Conservation (phyloP, 129 eudicot species). For the Flaveria brownii region DNA sequence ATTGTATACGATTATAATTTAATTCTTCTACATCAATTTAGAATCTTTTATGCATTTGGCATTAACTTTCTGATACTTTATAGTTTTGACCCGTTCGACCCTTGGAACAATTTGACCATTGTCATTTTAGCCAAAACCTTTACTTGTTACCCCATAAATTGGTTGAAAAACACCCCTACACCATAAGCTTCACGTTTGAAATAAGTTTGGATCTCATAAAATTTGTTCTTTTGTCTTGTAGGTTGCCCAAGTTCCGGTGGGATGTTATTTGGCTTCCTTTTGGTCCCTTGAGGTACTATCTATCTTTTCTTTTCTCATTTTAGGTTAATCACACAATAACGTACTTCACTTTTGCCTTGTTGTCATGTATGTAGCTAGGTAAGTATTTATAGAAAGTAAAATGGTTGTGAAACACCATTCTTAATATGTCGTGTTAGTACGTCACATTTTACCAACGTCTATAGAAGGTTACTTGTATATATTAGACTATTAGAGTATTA, state of each 20-base stretch:
- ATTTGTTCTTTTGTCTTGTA: conserved; percentile 33
- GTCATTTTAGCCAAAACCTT: background rate
- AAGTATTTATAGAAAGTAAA: too few species aligned
- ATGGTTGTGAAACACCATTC: too few species aligned
- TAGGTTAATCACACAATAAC: background rate
- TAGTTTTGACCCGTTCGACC: background rate
- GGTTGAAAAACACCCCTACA: background rate
- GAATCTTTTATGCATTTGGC: background rate
- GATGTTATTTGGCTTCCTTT: conserved; percentile 88
- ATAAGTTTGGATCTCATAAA: background rate
- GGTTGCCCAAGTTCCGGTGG: conserved; percentile 87
- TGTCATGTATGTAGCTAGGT: background rate
- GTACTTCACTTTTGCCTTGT: background rate
- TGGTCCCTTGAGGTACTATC: conserved; percentile 66
- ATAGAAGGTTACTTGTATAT: too few species aligned
- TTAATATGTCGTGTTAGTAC: too few species aligned
- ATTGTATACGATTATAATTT: background rate
- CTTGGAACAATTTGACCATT: background rate
- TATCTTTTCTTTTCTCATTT: background rate
- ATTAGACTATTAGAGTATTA: too few species aligned
- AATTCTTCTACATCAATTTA: background rate
- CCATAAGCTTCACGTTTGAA: background rate
- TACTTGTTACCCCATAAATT: background rate
- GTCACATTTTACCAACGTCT: too few species aligned
- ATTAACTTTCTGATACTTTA: background rate